phyloP scores from a whole-genome alignment of 192 early-diverging fungal genomes.

The Coemansia sp. region DNA sequence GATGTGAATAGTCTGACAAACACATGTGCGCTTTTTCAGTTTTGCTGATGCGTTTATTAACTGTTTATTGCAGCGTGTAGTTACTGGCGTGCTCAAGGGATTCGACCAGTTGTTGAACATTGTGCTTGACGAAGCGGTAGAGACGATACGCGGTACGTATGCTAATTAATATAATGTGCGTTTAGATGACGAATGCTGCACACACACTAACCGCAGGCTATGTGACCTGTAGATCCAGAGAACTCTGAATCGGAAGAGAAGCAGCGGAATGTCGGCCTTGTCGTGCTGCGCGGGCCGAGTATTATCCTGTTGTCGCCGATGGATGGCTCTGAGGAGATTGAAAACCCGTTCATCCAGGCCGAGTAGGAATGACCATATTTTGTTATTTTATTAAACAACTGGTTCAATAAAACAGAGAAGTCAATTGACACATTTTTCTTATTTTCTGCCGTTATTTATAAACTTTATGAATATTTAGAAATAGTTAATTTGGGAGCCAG shows the following conservation, averaged over 20 bases:
- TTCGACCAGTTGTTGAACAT: constrained; percentile 92
- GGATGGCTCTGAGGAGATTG: constrained; percentile 88
- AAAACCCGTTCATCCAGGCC: constrained; percentile 77
- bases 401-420: too few relatives aligned
- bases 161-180: background rate
- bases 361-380: constrained; percentile 5
- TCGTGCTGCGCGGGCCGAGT: constrained; percentile 86
- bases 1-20: background rate
- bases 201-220: background rate
- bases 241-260: constrained; percentile 29
- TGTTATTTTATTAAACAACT: background rate
- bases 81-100: constrained; percentile 86
- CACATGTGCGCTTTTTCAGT: too few relatives aligned
- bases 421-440: too few relatives aligned
- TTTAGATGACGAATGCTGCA: background rate
- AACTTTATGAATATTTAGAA: too few relatives aligned
- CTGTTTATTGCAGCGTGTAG: constrained; percentile 46
- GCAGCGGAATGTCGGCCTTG: constrained; percentile 76
- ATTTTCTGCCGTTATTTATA: too few relatives aligned
- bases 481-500: too few relatives aligned
- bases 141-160: constrained; percentile 68
- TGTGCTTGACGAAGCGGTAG: constrained; percentile 89
- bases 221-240: constrained; percentile 22
- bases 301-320: constrained; percentile 88
- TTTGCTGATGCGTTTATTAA: background rate